Evolutionary conservation across 1,139 yeast species (phyloP).

Genomic region (Saccharomyces hybrid): DNA sequence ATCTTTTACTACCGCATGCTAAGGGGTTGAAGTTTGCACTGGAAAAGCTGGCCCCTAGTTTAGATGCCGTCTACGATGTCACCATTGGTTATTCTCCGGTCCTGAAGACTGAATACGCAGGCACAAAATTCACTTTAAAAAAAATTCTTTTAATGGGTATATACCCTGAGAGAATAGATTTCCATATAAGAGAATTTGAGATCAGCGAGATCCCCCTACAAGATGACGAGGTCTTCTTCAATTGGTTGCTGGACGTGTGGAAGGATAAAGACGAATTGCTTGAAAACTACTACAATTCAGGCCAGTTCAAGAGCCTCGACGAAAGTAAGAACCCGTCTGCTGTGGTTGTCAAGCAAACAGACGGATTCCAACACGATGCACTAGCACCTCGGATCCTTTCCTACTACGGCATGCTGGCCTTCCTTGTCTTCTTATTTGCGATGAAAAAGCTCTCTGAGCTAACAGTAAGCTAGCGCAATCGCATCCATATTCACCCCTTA

Average conservation of each 20-base stretch:
- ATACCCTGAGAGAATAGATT: conserved; percentile 59
- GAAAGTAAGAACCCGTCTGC: background rate
- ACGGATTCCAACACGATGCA: background rate
- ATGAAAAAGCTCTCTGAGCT: background rate
- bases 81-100: conserved; percentile 76
- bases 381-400: background rate
- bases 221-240: conserved; percentile 51
- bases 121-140: conserved; percentile 59
- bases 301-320: conserved; percentile 38
- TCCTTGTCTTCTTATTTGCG: background rate
- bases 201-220: conserved; percentile 60
- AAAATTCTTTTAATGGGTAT: conserved; percentile 56
- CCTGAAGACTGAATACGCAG: conserved; percentile 57
- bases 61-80: conserved; percentile 65
- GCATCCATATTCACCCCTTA: background rate
- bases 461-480: background rate
- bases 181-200: conserved; percentile 51
- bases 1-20: conserved; percentile 68
- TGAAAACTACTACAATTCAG: conserved; percentile 51
- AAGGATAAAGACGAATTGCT: conserved; percentile 61
- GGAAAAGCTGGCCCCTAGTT: conserved; percentile 46
- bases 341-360: background rate
- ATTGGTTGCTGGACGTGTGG: conserved; percentile 72
- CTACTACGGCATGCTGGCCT: background rate
- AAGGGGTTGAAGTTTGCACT: conserved; percentile 69